Evolutionary conservation across 2,329 filamentous ascomycete genomes (phyloP).

Genomic region (Stagonosporopsis vannaccii): DNA sequence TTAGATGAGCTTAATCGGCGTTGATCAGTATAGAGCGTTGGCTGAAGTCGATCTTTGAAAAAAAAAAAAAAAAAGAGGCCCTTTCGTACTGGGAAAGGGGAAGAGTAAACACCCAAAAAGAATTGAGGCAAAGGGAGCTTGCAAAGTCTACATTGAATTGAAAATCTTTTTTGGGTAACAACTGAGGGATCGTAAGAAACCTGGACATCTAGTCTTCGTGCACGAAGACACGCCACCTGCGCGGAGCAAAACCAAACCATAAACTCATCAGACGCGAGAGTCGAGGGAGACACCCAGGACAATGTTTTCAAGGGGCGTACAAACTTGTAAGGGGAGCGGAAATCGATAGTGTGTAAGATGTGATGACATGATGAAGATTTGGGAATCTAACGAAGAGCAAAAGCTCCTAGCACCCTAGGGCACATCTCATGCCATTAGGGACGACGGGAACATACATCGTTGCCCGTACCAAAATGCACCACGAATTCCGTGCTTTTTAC

Average conservation of each 20-base stretch:
- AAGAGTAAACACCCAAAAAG: not conserved
- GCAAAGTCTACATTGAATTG: slow-evolving; percentile 24
- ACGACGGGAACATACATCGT: slow-evolving; percentile 42
- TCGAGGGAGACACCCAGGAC: slow-evolving; percentile 24
- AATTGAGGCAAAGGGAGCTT: not conserved
- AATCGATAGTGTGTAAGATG: slow-evolving; percentile 24
- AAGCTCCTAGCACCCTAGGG: slow-evolving; percentile 42
- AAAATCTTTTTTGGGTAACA: slow-evolving; percentile 27
- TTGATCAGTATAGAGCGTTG: not conserved
- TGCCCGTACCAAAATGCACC: slow-evolving; percentile 45
- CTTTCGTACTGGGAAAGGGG: not conserved
- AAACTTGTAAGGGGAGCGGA: slow-evolving; percentile 16
- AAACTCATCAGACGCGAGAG: slow-evolving; percentile 33
- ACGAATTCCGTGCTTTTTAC: slow-evolving; percentile 45
- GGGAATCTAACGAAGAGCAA: slow-evolving; percentile 48
- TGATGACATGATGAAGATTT: slow-evolving; percentile 48
- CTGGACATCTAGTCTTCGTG: slow-evolving; percentile 19
- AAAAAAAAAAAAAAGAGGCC: too few relatives aligned
- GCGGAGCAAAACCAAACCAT: slow-evolving; percentile 15
- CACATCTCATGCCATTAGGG: slow-evolving; percentile 41
- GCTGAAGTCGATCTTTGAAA: not conserved
- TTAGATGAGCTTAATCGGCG: too few relatives aligned
- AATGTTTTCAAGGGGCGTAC: slow-evolving; percentile 22
- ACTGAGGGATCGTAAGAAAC: slow-evolving; percentile 27
- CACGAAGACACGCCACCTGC: slow-evolving; percentile 14